Conservation (phyloP, 1,284 basidiomycete species). For the Cryptococcus sp. region DNA sequence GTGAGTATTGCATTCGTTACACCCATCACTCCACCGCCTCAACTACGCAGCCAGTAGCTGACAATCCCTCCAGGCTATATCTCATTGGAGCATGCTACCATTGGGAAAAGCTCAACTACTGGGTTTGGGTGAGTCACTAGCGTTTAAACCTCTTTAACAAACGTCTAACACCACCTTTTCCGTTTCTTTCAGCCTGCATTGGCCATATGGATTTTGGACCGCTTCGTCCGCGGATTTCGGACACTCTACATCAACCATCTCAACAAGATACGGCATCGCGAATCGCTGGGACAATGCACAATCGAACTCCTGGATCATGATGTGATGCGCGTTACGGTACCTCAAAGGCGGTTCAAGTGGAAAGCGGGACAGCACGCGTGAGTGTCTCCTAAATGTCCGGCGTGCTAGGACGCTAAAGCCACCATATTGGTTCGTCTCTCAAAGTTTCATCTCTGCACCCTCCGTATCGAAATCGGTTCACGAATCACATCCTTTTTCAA, state of each 20-base stretch:
- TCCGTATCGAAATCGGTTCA: constrained; percentile 34
- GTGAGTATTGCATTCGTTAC: constrained; percentile 19
- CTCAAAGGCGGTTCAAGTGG: constrained; percentile 57
- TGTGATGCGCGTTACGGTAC: constrained; percentile 59
- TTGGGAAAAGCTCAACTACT: constrained; percentile 36
- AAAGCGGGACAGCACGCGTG: constrained; percentile 60
- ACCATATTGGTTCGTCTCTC: neutral
- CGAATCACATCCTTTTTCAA: constrained; percentile 51
- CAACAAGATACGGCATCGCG: constrained; percentile 10
- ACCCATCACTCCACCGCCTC: neutral
- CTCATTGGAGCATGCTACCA: constrained; percentile 44
- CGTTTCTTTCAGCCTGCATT: constrained; percentile 33
- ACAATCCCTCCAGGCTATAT: constrained; percentile 28
- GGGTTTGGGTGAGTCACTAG: constrained; percentile 41
- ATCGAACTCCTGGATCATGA: constrained; percentile 57
- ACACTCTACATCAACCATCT: constrained; percentile 58
- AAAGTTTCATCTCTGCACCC: constrained; percentile 44
- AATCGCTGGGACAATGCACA: constrained; percentile 38
- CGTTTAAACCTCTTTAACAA: neutral
- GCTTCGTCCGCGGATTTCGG: constrained; percentile 59
- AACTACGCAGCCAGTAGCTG: neutral
- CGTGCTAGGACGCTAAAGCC: neutral
- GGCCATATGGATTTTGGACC: constrained; percentile 59
- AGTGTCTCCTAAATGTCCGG: constrained; percentile 8
- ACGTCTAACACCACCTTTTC: neutral